phyloP scores from a whole-genome alignment of 2,329 filamentous ascomycete species.

The Colletotrichum somersetense region DNA sequence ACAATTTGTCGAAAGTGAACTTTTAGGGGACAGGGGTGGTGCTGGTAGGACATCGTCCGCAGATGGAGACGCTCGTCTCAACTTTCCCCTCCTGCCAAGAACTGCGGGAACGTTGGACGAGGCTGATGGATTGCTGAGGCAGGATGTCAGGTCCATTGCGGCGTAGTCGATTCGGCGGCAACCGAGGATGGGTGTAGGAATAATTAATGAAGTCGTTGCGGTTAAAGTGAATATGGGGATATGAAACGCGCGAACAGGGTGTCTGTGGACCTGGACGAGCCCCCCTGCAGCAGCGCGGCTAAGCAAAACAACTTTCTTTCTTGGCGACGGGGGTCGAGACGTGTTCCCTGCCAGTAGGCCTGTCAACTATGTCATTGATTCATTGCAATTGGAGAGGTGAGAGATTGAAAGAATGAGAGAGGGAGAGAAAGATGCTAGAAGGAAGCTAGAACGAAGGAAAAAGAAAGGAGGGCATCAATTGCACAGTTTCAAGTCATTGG shows the following conservation, averaged over 20 bases:
- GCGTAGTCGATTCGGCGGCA: constrained; percentile 35
- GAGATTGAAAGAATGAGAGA: neutral
- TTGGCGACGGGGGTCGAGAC: constrained; percentile 27
- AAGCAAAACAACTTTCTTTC: constrained; percentile 30
- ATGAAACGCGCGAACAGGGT: constrained; percentile 36
- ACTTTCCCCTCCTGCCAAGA: constrained; percentile 35
- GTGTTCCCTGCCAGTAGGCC: neutral
- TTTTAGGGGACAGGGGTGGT: constrained; percentile 19
- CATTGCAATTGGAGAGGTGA: neutral
- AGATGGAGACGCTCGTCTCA: constrained; percentile 37
- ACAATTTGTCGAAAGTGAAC: constrained; percentile 11
- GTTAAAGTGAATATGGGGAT: constrained; percentile 33
- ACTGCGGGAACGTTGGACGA: constrained; percentile 34
- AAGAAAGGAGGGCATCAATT: constrained; percentile 9
- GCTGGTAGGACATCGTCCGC: too few species aligned
- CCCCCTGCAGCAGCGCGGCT: constrained; percentile 38
- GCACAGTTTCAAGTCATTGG: constrained; percentile 38
- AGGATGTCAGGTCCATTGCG: constrained; percentile 12
- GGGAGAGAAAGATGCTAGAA: neutral
- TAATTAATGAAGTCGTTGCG: constrained; percentile 40
- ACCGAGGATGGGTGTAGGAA: constrained; percentile 23
- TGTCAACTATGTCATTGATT: neutral
- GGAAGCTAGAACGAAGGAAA: neutral
- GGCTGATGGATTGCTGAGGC: constrained; percentile 26
- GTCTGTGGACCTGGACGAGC: constrained; percentile 23